Percentiles rank a stretch among this genome's conserved stretches.
Conservation (phyloP, 1,139 yeast genomes). For the Saccharomyces hybrid region DNA sequence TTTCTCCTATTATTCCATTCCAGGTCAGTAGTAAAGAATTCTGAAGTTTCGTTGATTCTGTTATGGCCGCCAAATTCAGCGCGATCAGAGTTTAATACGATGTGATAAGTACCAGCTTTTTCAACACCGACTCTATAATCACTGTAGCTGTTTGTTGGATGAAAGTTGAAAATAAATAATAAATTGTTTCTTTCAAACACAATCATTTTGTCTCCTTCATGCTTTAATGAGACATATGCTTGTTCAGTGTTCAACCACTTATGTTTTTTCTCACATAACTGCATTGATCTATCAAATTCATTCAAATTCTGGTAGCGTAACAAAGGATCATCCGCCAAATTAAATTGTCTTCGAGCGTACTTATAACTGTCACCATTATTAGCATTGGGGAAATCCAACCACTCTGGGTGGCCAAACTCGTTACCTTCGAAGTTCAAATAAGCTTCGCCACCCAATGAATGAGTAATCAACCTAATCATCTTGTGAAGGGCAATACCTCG, state of each 20-base stretch:
- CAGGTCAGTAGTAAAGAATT: constrained; percentile 62
- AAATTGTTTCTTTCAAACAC: constrained; percentile 85
- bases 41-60: constrained; percentile 54
- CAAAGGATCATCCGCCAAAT: constrained; percentile 68
- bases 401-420: constrained; percentile 98
- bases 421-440: constrained; percentile 94
- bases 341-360: constrained; percentile 92
- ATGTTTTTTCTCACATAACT: constrained; percentile 58
- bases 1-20: constrained; percentile 76
- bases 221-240: constrained; percentile 81
- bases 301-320: constrained; percentile 73
- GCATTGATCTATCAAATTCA: constrained; percentile 78
- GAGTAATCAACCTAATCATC: constrained; percentile 78
- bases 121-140: constrained; percentile 90
- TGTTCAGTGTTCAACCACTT: constrained; percentile 70
- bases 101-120: constrained; percentile 62
- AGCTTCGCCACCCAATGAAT: constrained; percentile 90
- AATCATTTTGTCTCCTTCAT: constrained; percentile 79
- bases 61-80: constrained; percentile 72
- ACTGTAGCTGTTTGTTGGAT: constrained; percentile 72
- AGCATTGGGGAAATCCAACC: constrained; percentile 92
- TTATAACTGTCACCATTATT: constrained; percentile 86
- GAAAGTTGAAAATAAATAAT: constrained; percentile 80
- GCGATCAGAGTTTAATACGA: constrained; percentile 70
- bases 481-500: constrained; percentile 89